Conservation (phyloP, 1,139 yeast species). For the Saccharomyces hybrid region DNA sequence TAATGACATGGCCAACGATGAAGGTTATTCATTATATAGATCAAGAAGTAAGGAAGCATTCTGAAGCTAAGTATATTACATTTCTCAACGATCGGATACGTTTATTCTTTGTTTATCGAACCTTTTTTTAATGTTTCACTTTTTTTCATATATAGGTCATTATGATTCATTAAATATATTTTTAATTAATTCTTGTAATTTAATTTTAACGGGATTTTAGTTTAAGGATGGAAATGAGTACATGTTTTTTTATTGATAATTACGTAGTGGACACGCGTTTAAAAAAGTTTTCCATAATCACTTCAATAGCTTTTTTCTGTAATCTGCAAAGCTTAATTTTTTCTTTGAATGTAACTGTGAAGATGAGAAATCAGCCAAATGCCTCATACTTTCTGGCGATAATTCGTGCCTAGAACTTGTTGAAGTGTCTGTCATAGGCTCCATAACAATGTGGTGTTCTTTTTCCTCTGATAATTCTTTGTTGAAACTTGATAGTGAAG, state of each 20-base stretch:
- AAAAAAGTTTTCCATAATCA: slow-evolving; percentile 1
- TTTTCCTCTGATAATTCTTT: slow-evolving; percentile 2
- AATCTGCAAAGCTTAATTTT: slow-evolving; percentile 77
- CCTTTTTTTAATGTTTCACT: not conserved
- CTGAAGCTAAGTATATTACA: not conserved
- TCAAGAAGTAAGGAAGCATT: not conserved
- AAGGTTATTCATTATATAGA: slow-evolving; percentile 3
- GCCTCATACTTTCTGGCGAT: slow-evolving; percentile 1
- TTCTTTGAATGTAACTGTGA: slow-evolving; percentile 33
- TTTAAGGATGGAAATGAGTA: not conserved
- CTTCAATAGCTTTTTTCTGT: slow-evolving; percentile 57
- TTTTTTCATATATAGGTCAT: not conserved
- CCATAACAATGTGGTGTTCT: slow-evolving; percentile 9
- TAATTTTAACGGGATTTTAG: not conserved
- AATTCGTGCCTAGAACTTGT: slow-evolving; percentile 5
- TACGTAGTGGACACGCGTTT: too few species aligned
- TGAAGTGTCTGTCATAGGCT: slow-evolving; percentile 6
- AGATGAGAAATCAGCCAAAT: slow-evolving; percentile 4
- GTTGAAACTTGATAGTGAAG: not conserved
- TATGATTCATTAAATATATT: not conserved
- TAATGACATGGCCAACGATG: slow-evolving; percentile 19
- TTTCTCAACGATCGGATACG: not conserved
- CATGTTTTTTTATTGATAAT: too few species aligned
- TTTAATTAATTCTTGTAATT: not conserved
- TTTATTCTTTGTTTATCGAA: not conserved